A percentile compares a stretch with the other conserved stretches of the same genome.
Conservation (phyloP, 257 asterid species). For the Echium plantagineum region DNA sequence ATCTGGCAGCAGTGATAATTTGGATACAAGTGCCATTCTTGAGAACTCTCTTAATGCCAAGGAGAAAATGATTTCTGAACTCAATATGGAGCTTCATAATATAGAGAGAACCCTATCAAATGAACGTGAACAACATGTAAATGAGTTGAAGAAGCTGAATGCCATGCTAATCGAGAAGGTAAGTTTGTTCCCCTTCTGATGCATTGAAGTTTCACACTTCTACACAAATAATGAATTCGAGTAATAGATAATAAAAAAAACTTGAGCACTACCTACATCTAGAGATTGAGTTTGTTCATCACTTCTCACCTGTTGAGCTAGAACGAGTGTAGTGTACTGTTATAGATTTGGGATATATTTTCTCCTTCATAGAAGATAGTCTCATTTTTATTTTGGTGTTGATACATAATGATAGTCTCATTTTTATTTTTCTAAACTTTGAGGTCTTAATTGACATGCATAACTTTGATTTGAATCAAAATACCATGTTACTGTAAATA, state of each 20-base stretch:
- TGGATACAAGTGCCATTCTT: slow-evolving; percentile 62
- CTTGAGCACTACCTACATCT: neutral
- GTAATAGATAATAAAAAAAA: neutral
- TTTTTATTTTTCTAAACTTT: too few relatives aligned
- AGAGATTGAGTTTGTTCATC: neutral
- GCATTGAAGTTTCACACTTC: neutral
- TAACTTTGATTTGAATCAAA: too few relatives aligned
- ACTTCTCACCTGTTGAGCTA: too few relatives aligned
- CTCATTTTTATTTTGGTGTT: too few relatives aligned
- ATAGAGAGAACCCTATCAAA: slow-evolving; percentile 67
- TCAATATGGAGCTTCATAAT: slow-evolving; percentile 87
- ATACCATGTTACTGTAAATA: neutral
- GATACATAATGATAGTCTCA: too few relatives aligned
- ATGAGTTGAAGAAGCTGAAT: slow-evolving; percentile 83
- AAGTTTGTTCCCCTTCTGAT: slow-evolving; percentile 2
- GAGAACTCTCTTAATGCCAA: slow-evolving; percentile 85
- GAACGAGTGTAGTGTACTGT: too few relatives aligned
- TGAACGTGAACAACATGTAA: slow-evolving; percentile 72
- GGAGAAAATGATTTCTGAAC: slow-evolving; percentile 85
- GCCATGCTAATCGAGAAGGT: slow-evolving; percentile 75
- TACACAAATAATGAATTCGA: neutral
- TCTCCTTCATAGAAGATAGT: too few relatives aligned
- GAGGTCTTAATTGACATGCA: too few relatives aligned
- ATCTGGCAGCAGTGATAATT: slow-evolving; percentile 50
- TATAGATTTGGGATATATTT: too few relatives aligned